A percentile compares a stretch with the other conserved stretches of the same genome.
Conservation (phyloP, 176 grass and related monocot genomes). For the Pontederia paniculata region DNA sequence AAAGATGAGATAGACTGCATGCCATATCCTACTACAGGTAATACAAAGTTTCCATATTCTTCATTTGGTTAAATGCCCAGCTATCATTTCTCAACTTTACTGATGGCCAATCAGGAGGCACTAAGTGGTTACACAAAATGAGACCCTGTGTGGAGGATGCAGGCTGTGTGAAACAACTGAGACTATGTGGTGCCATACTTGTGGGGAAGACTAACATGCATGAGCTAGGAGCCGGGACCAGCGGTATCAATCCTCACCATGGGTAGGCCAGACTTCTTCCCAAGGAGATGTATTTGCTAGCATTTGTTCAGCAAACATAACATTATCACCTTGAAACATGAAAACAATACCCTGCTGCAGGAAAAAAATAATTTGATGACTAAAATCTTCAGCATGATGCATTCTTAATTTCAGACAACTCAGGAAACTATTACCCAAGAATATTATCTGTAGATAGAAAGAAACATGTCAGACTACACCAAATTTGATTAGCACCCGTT, state of each 20-base stretch:
- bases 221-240: slow-evolving; percentile 75
- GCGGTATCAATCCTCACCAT: slow-evolving; percentile 45
- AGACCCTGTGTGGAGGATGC: slow-evolving; percentile 52
- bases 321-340: too few relatives aligned
- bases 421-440: too few relatives aligned
- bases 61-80: neutral
- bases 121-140: slow-evolving; percentile 53
- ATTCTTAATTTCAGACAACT: too few relatives aligned
- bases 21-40: slow-evolving; percentile 83
- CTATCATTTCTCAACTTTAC: neutral
- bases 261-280: slow-evolving; percentile 14
- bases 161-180: slow-evolving; percentile 59
- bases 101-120: slow-evolving; percentile 38
- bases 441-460: too few relatives aligned
- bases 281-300: neutral
- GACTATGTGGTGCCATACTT: slow-evolving; percentile 61
- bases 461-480: too few relatives aligned
- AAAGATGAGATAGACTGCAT: slow-evolving; percentile 90
- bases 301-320: neutral
- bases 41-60: neutral
- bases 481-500: too few relatives aligned
- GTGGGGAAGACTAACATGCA: slow-evolving; percentile 92
- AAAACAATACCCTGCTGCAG: too few relatives aligned
- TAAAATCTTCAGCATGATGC: too few relatives aligned
- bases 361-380: too few relatives aligned